Percentiles rank a stretch among this genome's conserved stretches.
These are phyloP conservation scores for Malania oleifera DNA, from an alignment of 164 flowering plant species.

Conservation along the genomic window DNA sequence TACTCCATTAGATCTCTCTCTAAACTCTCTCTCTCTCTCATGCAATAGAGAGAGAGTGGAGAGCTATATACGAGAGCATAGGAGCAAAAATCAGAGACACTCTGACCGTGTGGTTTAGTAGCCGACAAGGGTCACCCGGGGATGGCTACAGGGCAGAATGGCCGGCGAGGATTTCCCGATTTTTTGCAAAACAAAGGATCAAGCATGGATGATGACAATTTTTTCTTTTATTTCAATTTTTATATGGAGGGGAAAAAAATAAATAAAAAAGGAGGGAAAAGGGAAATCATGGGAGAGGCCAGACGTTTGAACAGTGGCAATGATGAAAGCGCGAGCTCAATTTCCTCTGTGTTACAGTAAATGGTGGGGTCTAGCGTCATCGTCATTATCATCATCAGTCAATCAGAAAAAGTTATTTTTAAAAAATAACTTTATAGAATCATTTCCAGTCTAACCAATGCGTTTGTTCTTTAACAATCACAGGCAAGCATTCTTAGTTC, in stretches of 20 bases:
- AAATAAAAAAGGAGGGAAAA: not conserved
- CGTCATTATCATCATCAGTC: constrained; percentile 12
- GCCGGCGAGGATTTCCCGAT: constrained; percentile 21
- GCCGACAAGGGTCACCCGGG: constrained; percentile 1
- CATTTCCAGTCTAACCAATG: too few relatives aligned
- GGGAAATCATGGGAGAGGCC: not conserved
- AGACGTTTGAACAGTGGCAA: constrained; percentile 1
- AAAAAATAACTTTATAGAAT: too few relatives aligned
- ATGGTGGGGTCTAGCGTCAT: too few relatives aligned
- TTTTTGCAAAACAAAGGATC: too few relatives aligned
- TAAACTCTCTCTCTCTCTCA: constrained; percentile 10
- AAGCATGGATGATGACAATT: not conserved
- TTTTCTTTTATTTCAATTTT: not conserved
- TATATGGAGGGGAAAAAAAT: not conserved
- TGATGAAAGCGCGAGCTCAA: constrained; percentile 1
- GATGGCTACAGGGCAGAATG: not conserved
- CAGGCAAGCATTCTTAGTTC: too few relatives aligned
- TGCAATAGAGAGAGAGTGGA: not conserved
- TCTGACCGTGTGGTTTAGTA: not conserved
- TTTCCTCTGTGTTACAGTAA: constrained; percentile 6
- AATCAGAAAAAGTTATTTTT: not conserved
- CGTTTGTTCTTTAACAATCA: too few relatives aligned
- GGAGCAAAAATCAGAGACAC: too few relatives aligned
- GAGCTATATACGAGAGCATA: not conserved
- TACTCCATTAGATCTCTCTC: constrained; percentile 64